phyloP scores from a whole-genome alignment of 1,284 basidiomycete species.

The Sanguinoderma infundibulare region DNA sequence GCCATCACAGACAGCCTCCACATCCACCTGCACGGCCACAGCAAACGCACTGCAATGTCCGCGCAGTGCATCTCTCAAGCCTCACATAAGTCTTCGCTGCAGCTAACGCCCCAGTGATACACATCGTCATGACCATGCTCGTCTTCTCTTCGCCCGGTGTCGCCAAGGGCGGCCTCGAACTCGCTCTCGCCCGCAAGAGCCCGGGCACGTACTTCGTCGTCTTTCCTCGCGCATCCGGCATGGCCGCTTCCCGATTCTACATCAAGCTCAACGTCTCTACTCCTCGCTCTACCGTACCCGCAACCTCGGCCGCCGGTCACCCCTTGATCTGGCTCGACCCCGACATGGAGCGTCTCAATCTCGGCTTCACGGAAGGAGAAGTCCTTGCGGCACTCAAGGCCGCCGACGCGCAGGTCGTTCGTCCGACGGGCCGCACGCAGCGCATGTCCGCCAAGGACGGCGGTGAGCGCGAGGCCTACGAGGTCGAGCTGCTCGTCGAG shows the following conservation, averaged over 20 bases:
- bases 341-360: conserved; percentile 4
- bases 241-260: background rate
- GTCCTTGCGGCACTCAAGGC: background rate
- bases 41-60: background rate
- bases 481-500: background rate
- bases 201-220: background rate
- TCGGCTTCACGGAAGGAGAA: background rate
- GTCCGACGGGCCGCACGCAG: background rate
- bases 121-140: background rate
- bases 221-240: conserved; percentile 1
- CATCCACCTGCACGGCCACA: too few relatives aligned
- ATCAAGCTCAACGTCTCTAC: background rate
- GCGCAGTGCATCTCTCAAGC: background rate
- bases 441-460: background rate
- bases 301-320: background rate
- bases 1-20: too few relatives aligned
- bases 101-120: background rate
- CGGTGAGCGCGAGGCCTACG: conserved; percentile 4
- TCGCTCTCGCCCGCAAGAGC: background rate
- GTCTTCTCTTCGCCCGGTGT: background rate
- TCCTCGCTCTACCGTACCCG: background rate
- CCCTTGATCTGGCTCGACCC: conserved; percentile 6
- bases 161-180: background rate
- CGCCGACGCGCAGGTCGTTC: background rate
- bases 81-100: background rate